Evolutionary conservation across 164 flowering plant genomes (phyloP).

Genomic region (Warburgia ugandensis): DNA sequence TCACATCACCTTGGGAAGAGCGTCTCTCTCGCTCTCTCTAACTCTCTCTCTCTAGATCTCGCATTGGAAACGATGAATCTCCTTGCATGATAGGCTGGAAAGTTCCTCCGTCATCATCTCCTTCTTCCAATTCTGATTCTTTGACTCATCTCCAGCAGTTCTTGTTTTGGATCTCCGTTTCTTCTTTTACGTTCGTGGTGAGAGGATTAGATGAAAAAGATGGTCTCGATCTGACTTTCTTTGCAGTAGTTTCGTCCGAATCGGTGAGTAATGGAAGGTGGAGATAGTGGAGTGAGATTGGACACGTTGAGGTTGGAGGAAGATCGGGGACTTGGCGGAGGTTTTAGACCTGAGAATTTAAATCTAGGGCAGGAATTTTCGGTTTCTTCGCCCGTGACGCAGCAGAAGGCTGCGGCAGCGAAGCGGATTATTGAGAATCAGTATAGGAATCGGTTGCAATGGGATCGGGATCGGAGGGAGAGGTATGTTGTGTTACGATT

Average conservation of each 20-base stretch:
- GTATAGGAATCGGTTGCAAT: constrained; percentile 73
- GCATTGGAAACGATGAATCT: constrained; percentile 1
- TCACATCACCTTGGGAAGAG: neutral
- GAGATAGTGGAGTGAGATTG: constrained; percentile 32
- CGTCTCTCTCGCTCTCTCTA: neutral
- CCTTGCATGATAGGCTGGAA: neutral
- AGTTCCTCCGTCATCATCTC: neutral
- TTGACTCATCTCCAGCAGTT: neutral
- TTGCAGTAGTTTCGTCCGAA: too few species aligned
- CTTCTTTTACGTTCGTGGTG: too few species aligned
- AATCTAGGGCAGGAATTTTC: constrained; percentile 36
- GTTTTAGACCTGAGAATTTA: constrained; percentile 5
- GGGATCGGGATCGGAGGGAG: constrained; percentile 77
- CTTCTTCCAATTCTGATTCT: neutral
- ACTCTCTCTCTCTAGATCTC: neutral
- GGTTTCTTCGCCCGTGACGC: constrained; percentile 78
- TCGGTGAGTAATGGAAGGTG: constrained; percentile 37
- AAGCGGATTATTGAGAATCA: constrained; percentile 91
- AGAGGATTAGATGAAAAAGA: too few species aligned
- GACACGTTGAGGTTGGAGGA: constrained; percentile 35
- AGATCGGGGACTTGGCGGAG: constrained; percentile 30
- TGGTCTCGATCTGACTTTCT: neutral
- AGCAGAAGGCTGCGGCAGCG: constrained; percentile 89
- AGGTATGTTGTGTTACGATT: constrained; percentile 32
- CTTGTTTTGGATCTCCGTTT: neutral